phyloP scores from a whole-genome alignment of 2,329 filamentous ascomycete genomes.

The Epichloe sylvatica region DNA sequence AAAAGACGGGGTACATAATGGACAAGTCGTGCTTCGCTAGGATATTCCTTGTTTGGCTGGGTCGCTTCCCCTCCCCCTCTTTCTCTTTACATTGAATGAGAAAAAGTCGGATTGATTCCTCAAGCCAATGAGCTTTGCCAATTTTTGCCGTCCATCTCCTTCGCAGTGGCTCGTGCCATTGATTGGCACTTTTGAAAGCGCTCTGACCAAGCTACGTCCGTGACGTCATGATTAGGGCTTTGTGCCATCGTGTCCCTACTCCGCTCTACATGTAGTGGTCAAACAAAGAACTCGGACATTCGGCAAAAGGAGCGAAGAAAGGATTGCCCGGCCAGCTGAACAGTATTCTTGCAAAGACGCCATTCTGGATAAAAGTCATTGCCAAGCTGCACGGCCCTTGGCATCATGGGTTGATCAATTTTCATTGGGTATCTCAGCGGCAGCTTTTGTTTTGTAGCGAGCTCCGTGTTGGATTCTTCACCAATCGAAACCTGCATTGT shows the following conservation, averaged over 20 bases:
- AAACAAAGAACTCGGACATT: background rate
- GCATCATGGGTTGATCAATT: background rate
- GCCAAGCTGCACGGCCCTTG: background rate
- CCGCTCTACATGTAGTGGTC: background rate
- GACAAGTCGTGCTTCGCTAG: too few relatives aligned
- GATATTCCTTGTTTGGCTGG: too few relatives aligned
- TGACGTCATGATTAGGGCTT: constrained; percentile 7
- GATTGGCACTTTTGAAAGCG: background rate
- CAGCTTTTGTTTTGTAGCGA: too few relatives aligned
- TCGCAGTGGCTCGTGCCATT: too few relatives aligned
- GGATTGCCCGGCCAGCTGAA: background rate
- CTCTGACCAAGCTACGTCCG: constrained; percentile 4
- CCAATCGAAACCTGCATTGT: too few relatives aligned
- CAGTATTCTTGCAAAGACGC: background rate
- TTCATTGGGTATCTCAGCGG: background rate
- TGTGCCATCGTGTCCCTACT: background rate
- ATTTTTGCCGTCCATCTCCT: too few relatives aligned
- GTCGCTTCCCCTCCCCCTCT: too few relatives aligned
- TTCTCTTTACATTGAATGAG: too few relatives aligned
- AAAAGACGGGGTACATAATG: too few relatives aligned
- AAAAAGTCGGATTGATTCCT: too few relatives aligned
- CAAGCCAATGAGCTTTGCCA: too few relatives aligned
- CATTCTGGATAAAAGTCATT: background rate
- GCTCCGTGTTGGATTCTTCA: too few relatives aligned
- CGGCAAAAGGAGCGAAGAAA: background rate